Base-by-base conservation (phyloP, 441 rosid species). In the Syzygium syzygioides region DNA sequence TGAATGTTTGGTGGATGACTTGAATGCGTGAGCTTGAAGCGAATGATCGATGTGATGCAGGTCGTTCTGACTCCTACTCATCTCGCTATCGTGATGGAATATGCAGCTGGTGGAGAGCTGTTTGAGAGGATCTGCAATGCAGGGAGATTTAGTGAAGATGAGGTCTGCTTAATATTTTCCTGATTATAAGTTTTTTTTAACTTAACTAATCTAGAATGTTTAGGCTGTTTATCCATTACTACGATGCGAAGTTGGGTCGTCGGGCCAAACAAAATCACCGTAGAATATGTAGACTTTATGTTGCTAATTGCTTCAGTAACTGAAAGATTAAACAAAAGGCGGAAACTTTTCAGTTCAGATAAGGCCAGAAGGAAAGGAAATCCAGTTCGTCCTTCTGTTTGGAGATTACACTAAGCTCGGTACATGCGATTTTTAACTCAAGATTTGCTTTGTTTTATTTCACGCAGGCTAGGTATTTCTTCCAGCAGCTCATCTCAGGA, bases 401-500 rank as follows among this genome's bases (percentile, higher is more conserved):
- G 14, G 83, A 37, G 83, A 71, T 37, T 20, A 37, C 17, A 37
- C 28, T 20, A 45, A 20, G 28, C 52, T 71, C n/a, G 3, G 3
- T 10, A 37, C 0, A 0, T 37, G 48, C 11, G 80, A 71, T 71
- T 71, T 71, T 71, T 25, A 71, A 2, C 83, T 71, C 52, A 20
- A 71, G 50, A 37, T 71, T 2, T 34, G 48, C 25, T 71, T 1
- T 37, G 14, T 37, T 37, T 1, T 71, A 3, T 20, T 71, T 41
- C 17, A 7, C 37, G 37, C 59, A 86, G 79, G 87, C 79, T 62
- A 11, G 87, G 45, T 86, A 1, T 86, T 86, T 86, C 79, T 86
- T 86, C 41, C 80, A 86, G 56, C 87, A 86, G 19, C 87, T 86
- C 79, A 86, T 86, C 53, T 86, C 87, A 17, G 87, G 87, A n/a